Conservation (phyloP, 2,329 filamentous ascomycete species). For the Xylariaceae sp. region DNA sequence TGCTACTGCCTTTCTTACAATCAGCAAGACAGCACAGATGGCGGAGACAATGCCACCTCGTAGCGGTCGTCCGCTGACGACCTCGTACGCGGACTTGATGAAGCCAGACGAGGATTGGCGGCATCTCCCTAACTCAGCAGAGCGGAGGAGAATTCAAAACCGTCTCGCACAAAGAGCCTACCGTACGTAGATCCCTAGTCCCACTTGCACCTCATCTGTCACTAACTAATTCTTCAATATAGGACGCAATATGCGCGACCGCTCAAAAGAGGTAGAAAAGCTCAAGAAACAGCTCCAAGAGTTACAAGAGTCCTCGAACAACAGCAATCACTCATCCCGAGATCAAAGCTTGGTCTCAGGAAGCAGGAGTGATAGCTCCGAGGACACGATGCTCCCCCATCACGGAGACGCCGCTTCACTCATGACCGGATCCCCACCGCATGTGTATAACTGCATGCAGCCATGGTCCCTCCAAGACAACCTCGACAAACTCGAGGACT, state of each 20-base stretch:
- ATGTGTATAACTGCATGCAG: conserved; percentile 29
- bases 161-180: conserved; percentile 34
- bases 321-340: conserved; percentile 25
- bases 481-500: conserved; percentile 24
- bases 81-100: conserved; percentile 33
- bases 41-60: conserved; percentile 30
- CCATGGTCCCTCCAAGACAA: conserved; percentile 26
- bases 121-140: conserved; percentile 32
- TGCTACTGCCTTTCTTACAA: neutral
- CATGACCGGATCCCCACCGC: conserved; percentile 19
- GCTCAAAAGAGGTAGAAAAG: conserved; percentile 33
- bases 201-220: neutral
- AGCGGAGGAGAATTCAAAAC: conserved; percentile 34
- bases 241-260: conserved; percentile 34
- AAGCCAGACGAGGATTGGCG: conserved; percentile 35
- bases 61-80: conserved; percentile 31
- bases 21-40: conserved; percentile 13
- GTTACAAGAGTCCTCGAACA: conserved; percentile 29
- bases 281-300: conserved; percentile 33
- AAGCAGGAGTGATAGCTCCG: conserved; percentile 25
- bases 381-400: conserved; percentile 15
- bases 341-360: conserved; percentile 28
- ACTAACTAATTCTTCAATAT: conserved; percentile 3
- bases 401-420: conserved; percentile 17
- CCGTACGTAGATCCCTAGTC: conserved; percentile 24